Percentiles rank a stretch among this genome's conserved stretches.
Evolutionary conservation across 2,329 filamentous ascomycete species (phyloP).

Genomic region (Pestalotiopsis sp.): DNA sequence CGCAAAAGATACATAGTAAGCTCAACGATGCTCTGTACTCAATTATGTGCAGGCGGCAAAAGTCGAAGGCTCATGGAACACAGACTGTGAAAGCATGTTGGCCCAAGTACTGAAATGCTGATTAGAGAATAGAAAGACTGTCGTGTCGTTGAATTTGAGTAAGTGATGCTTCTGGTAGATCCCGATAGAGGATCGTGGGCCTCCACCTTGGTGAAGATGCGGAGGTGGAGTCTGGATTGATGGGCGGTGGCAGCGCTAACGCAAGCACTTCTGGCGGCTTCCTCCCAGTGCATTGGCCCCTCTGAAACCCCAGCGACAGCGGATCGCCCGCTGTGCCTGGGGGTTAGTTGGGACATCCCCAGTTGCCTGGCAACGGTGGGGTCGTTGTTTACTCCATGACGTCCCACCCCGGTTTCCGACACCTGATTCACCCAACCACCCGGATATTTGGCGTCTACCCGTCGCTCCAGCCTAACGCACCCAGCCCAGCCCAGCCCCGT

Average conservation of each 20-base stretch:
- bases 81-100: no score
- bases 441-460: neutral
- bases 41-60: no score
- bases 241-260: neutral
- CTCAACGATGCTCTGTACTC: no score
- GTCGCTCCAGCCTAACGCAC: neutral
- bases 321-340: neutral
- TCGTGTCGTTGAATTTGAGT: neutral
- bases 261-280: conserved; percentile 1
- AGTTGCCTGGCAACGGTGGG: conserved; percentile 13
- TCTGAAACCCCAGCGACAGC: neutral
- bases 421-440: neutral
- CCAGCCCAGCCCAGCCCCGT: conserved; percentile 8
- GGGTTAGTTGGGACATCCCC: neutral
- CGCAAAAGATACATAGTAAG: no score
- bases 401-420: neutral
- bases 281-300: neutral
- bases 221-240: neutral
- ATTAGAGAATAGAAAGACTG: no score
- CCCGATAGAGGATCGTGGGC: conserved; percentile 6
- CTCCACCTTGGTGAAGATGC: neutral
- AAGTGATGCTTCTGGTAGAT: neutral
- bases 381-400: conserved; percentile 12
- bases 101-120: no score
- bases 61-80: no score